Evolutionary conservation across 73 alveolate species (phyloP), one percentile per base, ranked within the genome.

Genomic region (Paramecium caudatum): DNA sequence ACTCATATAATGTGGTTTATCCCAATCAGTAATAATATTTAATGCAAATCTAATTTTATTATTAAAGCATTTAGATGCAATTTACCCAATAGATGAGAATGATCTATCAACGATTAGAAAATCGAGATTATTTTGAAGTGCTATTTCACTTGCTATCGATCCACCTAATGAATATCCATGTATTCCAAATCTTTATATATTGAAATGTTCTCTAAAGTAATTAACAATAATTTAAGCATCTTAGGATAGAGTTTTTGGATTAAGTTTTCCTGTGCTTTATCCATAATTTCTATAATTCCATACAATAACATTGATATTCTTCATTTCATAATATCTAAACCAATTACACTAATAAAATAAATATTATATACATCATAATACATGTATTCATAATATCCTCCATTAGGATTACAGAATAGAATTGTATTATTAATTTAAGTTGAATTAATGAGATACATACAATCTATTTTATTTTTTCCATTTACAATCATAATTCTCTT

Each of bases 261-360:
- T 92, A 2, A 91, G 92, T 37, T 43, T 43, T 9, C 98, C 98
- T 47, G 94, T 90, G 82, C 96, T 93, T 68, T 94, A 87, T 41
- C 98, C 95, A 93, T 94, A 94, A 37, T 95, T 91, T 93, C 97
- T 93, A 94, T 94, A 94, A 93, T 94, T 94, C 95, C 96, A 93
- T 32, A 94, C 88, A 5, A 92, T 83, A 7, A 94, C 94, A 93
- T 90, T 94, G 9, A 90, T 47, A 25, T 94, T 88, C 55, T 83
- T 74, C 4, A 91, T 50, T 69, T 90, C 61, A 82, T 94, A 94
- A 43, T 61, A 91, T 78, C 91, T 93, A 45, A 93, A 82, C 98
- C 98, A 94, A 68, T 91, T 91, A 83, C 92, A 91, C 91, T 94
- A 91, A 82, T 62, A 7, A 55, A 27, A 55, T 6, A 13, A 61